Evolutionary conservation across 768 basidiomycete species (phyloP).

Genomic region (Pleurotus ostreatus): DNA sequence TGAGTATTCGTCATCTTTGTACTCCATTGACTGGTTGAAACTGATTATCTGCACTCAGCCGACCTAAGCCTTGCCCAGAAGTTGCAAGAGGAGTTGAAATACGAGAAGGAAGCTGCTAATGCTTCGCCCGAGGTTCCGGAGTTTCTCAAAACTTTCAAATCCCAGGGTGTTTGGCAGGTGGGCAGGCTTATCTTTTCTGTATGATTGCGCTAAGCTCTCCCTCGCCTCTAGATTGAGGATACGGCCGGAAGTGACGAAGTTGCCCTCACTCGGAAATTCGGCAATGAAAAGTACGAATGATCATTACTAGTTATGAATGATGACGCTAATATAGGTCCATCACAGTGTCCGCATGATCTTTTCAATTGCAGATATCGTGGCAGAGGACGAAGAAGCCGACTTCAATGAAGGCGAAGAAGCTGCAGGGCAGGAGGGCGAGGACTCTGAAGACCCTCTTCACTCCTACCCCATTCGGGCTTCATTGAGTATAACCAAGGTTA

Average conservation of each 20-base stretch:
- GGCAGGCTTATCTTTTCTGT: constrained; percentile 15
- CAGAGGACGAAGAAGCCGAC: constrained; percentile 34
- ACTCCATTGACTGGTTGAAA: too few relatives aligned
- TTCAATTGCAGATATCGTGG: constrained; percentile 85
- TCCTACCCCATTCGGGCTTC: constrained; percentile 76
- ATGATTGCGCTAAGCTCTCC: neutral
- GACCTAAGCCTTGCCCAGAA: constrained; percentile 74
- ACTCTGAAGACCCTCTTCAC: constrained; percentile 26
- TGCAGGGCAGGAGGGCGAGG: constrained; percentile 21
- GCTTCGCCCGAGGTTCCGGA: constrained; percentile 47
- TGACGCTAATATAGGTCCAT: neutral
- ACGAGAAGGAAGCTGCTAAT: constrained; percentile 64
- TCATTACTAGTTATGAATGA: neutral
- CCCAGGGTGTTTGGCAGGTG: constrained; percentile 77
- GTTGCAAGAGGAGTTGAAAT: constrained; percentile 78
- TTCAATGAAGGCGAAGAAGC: constrained; percentile 31
- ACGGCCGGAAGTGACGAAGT: constrained; percentile 76
- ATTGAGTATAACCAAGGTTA: constrained; percentile 82
- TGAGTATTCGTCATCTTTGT: constrained; percentile 21
- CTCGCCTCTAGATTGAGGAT: constrained; percentile 60
- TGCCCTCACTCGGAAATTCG: constrained; percentile 75
- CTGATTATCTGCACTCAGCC: constrained; percentile 32
- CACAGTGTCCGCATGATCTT: constrained; percentile 84
- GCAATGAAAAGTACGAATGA: constrained; percentile 76
- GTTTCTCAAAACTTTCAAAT: constrained; percentile 73